Evolutionary conservation across 2,329 filamentous ascomycete genomes (phyloP), one percentile per base, ranked within the genome.

Genomic region (Periconia sp.): DNA sequence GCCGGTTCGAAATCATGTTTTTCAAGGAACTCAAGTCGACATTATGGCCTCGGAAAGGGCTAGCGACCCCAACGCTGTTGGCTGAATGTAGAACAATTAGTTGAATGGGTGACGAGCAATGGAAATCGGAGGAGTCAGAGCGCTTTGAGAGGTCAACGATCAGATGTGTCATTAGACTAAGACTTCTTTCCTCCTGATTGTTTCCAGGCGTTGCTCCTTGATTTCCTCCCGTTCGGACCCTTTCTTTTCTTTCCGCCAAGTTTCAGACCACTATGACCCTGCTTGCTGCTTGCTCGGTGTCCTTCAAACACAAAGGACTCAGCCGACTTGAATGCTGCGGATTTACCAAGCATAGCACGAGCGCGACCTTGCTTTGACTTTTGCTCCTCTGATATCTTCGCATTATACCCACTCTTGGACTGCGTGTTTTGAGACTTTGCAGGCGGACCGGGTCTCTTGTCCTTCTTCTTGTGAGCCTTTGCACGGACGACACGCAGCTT

Each of bases 401-500:
- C 83, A 46, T 80, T 83, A 71, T 92, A 89, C 44, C 76, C 78
- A 73, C 56, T 72, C 73, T 68, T 63, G 9, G 54, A 45, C 50
- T 51, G 59, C 9, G 51, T 26, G 12, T 25, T 44, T 6, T 29
- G 30, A 22, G 45, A 28, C 25, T 30, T 53, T 8, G 46, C 39
- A n/a, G 45, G 13, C 50, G 39, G 48, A n/a, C 49, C 54, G 6
- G 43, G 59, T 15, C 63, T 57, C 48, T 67, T 65, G 24, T 59
- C 52, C 48, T 75, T 73, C 23, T 64, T 66, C 57, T 73, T 74
- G 39, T 73, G 59, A 22, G 87, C 87, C 71, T 91, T 92, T 63
- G 94, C 94, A 48, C 94, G 85, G 34, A 84, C 87, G 33, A 99
- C 92, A 40, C 94, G 87, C 23, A 99, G 78, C 54, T 86, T 82